These are phyloP conservation scores for Globisporangium middletonii DNA, from an alignment of 352 stramenopile genomes.

Conservation along the genomic window DNA sequence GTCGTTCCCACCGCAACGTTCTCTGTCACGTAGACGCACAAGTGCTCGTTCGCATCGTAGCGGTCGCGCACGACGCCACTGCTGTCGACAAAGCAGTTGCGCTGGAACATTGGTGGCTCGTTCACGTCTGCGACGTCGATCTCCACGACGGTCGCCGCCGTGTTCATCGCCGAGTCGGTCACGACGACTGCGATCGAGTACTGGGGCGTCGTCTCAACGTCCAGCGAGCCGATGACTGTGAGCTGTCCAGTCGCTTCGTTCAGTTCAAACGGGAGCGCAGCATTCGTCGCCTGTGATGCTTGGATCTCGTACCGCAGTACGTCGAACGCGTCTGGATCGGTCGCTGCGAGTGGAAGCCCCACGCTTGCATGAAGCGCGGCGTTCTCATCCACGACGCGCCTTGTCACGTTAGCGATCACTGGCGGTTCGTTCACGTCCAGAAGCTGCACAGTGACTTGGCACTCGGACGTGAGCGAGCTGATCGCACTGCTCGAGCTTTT, in stretches of 20 bases:
- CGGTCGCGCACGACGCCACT: constrained; percentile 23
- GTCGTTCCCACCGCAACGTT: constrained; percentile 19
- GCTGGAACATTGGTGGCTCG: constrained; percentile 28
- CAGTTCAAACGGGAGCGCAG: constrained; percentile 28
- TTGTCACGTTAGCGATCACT: constrained; percentile 15
- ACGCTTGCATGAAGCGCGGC: constrained; percentile 7
- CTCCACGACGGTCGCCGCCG: constrained; percentile 16
- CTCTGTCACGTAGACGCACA: constrained; percentile 37
- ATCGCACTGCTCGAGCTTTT: constrained; percentile 8
- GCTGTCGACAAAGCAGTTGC: constrained; percentile 44
- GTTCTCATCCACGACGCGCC: constrained; percentile 33
- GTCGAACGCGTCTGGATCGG: constrained; percentile 6
- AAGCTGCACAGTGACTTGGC: constrained; percentile 25
- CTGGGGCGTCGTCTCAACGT: constrained; percentile 22
- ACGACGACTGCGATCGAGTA: constrained; percentile 22
- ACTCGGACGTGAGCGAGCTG: constrained; percentile 36
- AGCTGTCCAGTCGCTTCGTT: constrained; percentile 32
- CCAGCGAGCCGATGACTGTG: constrained; percentile 15
- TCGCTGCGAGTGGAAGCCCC: constrained; percentile 4
- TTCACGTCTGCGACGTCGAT: constrained; percentile 40
- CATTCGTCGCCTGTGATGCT: too few relatives aligned
- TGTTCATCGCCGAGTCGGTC: constrained; percentile 7
- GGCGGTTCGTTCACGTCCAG: constrained; percentile 46
- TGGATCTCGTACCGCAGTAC: not conserved
- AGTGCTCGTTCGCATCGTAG: constrained; percentile 39